phyloP scores from a whole-genome alignment of 106 monocot species.

The Alisma plantagoaquatica region DNA sequence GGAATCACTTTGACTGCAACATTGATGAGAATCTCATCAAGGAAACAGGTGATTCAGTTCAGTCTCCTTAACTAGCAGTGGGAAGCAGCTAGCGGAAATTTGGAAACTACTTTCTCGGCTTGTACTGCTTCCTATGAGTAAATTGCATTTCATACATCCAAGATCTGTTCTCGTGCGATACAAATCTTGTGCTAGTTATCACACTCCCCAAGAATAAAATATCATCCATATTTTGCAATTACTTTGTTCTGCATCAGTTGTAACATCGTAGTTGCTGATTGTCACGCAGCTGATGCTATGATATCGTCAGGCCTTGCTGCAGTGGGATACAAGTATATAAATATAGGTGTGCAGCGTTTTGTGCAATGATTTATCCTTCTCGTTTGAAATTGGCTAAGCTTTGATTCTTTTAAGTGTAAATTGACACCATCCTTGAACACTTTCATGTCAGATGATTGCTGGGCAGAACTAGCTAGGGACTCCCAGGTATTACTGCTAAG shows the following conservation, averaged over 20 bases:
- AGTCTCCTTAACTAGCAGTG: background rate
- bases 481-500: slow-evolving; percentile 36
- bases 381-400: too few relatives aligned
- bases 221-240: too few relatives aligned
- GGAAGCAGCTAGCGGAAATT: background rate
- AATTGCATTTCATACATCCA: too few relatives aligned
- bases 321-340: slow-evolving; percentile 53
- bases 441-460: slow-evolving; percentile 86
- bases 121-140: too few relatives aligned
- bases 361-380: too few relatives aligned
- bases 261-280: background rate
- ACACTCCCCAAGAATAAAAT: too few relatives aligned
- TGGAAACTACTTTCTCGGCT: too few relatives aligned
- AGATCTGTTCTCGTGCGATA: too few relatives aligned
- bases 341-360: slow-evolving; percentile 29
- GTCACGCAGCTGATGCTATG: slow-evolving; percentile 66
- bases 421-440: too few relatives aligned
- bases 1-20: slow-evolving; percentile 70
- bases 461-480: slow-evolving; percentile 53
- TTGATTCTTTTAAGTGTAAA: too few relatives aligned
- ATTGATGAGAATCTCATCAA: slow-evolving; percentile 56
- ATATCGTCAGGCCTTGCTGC: slow-evolving; percentile 41
- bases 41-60: slow-evolving; percentile 38
- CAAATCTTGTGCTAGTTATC: too few relatives aligned
- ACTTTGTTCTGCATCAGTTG: background rate